A percentile compares a stretch with the other conserved stretches of the same genome.
Evolutionary conservation across 306 rosid species (phyloP).

Genomic region (Erythrophleum fordii): DNA sequence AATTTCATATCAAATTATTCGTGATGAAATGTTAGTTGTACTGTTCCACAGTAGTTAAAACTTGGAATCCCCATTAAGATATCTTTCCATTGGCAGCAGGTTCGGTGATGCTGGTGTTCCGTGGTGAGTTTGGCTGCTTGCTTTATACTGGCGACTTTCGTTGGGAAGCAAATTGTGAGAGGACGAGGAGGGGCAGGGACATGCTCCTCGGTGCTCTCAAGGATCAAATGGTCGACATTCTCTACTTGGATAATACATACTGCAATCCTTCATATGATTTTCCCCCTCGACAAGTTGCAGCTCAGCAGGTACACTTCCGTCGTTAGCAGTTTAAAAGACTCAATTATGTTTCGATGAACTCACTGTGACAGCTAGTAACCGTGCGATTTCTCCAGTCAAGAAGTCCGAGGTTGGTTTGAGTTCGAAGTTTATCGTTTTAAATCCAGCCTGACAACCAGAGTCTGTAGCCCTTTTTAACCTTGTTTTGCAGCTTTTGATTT

Average conservation of each 20-base stretch:
- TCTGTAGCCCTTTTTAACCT: neutral
- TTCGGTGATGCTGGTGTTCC: slow-evolving; percentile 69
- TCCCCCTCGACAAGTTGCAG: slow-evolving; percentile 58
- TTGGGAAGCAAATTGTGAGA: slow-evolving; percentile 59
- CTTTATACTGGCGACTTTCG: slow-evolving; percentile 77
- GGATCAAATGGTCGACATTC: slow-evolving; percentile 50
- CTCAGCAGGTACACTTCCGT: slow-evolving; percentile 54
- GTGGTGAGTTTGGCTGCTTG: slow-evolving; percentile 72
- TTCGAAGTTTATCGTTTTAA: neutral
- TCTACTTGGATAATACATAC: slow-evolving; percentile 76
- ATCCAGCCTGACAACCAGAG: neutral
- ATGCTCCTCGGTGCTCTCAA: slow-evolving; percentile 54
- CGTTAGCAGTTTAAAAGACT: neutral
- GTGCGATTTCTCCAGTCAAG: neutral
- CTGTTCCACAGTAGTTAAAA: neutral
- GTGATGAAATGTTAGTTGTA: neutral
- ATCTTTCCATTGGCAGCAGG: slow-evolving; percentile 35
- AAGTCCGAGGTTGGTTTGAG: neutral
- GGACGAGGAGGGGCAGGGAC: slow-evolving; percentile 45
- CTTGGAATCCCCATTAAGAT: neutral
- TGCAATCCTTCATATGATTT: slow-evolving; percentile 71
- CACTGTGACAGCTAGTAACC: neutral
- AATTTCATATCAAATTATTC: neutral
- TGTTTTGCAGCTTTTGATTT: neutral
- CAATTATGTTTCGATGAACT: neutral